Evolutionary conservation across 768 basidiomycete genomes (phyloP).

Genomic region (Roridomyces roridus): DNA sequence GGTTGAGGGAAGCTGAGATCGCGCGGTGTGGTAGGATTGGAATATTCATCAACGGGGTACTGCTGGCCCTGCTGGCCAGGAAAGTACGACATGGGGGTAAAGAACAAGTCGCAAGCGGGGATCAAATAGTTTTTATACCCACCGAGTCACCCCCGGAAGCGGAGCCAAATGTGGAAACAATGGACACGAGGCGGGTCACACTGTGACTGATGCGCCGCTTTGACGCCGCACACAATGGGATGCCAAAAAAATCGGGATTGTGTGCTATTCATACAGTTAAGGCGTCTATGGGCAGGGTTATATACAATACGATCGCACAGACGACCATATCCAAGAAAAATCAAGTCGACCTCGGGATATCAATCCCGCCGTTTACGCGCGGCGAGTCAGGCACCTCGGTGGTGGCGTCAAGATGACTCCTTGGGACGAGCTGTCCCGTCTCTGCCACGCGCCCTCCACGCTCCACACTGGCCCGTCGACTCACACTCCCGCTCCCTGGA

Average conservation of each 20-base stretch:
- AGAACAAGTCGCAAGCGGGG: conserved; percentile 32
- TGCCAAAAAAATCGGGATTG: not conserved
- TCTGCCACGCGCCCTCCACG: conserved; percentile 74
- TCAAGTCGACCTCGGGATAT: conserved; percentile 9
- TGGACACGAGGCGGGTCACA: conserved; percentile 10
- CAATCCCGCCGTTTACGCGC: conserved; percentile 26
- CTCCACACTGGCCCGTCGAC: conserved; percentile 53
- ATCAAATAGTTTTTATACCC: conserved; percentile 40
- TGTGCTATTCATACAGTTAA: conserved; percentile 8
- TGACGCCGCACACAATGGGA: not conserved
- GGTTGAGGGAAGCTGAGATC: conserved; percentile 39
- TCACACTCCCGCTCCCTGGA: conserved; percentile 10
- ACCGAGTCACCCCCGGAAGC: conserved; percentile 39
- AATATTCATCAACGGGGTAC: conserved; percentile 52
- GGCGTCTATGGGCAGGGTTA: conserved; percentile 10
- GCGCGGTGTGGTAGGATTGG: conserved; percentile 55
- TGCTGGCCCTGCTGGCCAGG: conserved; percentile 36
- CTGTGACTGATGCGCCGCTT: not conserved
- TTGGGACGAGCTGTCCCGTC: conserved; percentile 60
- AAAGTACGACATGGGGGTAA: conserved; percentile 55
- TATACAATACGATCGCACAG: conserved; percentile 23
- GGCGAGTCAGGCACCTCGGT: conserved; percentile 37
- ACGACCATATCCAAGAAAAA: conserved; percentile 19
- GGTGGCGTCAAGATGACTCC: conserved; percentile 54
- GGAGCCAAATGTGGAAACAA: not conserved